phyloP scores from a whole-genome alignment of 208 protist species.

The Trypanosomatidae sp. region DNA sequence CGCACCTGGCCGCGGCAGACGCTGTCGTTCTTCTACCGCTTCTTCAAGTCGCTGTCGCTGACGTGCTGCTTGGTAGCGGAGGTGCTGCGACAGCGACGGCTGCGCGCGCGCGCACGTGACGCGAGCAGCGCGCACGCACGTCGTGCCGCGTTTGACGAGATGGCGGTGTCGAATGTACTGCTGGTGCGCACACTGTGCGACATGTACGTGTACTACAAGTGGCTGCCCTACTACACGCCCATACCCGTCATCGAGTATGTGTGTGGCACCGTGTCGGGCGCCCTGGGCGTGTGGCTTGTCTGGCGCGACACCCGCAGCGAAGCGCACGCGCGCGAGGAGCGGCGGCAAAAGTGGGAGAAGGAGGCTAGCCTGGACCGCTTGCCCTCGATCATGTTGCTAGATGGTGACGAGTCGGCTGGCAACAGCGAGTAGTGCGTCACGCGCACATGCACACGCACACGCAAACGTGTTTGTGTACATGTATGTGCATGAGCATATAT shows the following conservation, averaged over 20 bases:
- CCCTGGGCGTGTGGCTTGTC: constrained; percentile 60
- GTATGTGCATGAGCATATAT: too few relatives aligned
- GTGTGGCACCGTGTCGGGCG: constrained; percentile 40
- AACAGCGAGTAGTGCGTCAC: too few relatives aligned
- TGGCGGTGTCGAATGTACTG: constrained; percentile 31
- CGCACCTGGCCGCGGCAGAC: constrained; percentile 43
- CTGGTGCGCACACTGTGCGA: constrained; percentile 65
- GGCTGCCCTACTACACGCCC: constrained; percentile 69
- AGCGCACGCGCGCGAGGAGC: background rate
- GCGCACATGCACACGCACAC: too few relatives aligned
- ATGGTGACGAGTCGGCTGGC: too few relatives aligned
- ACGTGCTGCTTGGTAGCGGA: constrained; percentile 51
- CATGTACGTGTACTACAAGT: constrained; percentile 89
- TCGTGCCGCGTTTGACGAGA: constrained; percentile 11
- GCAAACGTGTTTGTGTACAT: too few relatives aligned
- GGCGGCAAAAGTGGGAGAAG: too few relatives aligned
- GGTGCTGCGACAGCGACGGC: constrained; percentile 9
- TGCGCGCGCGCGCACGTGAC: constrained; percentile 4
- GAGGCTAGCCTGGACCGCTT: too few relatives aligned
- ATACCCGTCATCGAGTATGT: constrained; percentile 53
- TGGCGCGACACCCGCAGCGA: constrained; percentile 60
- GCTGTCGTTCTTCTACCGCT: constrained; percentile 69
- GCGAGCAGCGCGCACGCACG: constrained; percentile 5
- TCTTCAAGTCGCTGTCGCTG: constrained; percentile 83
- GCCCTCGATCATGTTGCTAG: too few relatives aligned